phyloP scores from a whole-genome alignment of 441 rosid species.

The Iberis amara region DNA sequence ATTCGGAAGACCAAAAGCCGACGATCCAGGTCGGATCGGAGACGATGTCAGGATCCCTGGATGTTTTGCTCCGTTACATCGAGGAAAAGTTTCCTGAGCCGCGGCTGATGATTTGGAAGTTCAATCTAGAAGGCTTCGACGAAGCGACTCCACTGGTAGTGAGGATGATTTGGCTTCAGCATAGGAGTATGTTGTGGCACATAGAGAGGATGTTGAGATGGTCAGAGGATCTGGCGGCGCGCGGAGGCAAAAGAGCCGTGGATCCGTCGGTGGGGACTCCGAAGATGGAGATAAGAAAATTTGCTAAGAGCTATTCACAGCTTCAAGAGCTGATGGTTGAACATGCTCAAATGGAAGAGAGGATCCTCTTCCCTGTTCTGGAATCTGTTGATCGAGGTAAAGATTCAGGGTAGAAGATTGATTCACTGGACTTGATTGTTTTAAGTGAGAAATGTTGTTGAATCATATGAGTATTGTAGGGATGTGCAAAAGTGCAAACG shows the following conservation, averaged over 20 bases:
- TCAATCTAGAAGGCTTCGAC: slow-evolving; percentile 33
- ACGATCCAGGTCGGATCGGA: slow-evolving; percentile 48
- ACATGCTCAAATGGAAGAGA: slow-evolving; percentile 84
- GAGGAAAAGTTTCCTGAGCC: slow-evolving; percentile 52
- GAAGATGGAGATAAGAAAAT: slow-evolving; percentile 61
- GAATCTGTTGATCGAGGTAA: slow-evolving; percentile 58
- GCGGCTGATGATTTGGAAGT: slow-evolving; percentile 34
- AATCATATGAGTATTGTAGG: slow-evolving; percentile 46
- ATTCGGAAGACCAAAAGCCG: slow-evolving; percentile 29
- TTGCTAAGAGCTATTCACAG: slow-evolving; percentile 43
- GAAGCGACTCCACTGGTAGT: slow-evolving; percentile 42
- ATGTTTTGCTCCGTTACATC: slow-evolving; percentile 43
- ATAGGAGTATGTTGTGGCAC: slow-evolving; percentile 55
- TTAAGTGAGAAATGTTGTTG: no score
- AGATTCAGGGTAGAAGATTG: no score
- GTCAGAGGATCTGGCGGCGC: slow-evolving; percentile 55
- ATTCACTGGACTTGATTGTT: background rate
- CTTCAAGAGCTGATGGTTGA: slow-evolving; percentile 64
- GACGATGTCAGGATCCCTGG: slow-evolving; percentile 38
- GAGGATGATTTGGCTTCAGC: slow-evolving; percentile 46
- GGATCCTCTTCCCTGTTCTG: slow-evolving; percentile 51
- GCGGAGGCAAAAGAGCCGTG: slow-evolving; percentile 43
- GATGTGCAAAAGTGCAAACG: slow-evolving; percentile 50
- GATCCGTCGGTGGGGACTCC: slow-evolving; percentile 62
- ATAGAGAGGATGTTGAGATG: slow-evolving; percentile 60